Evolutionary conservation across 2,329 filamentous ascomycete genomes (phyloP).

Genomic region (Aphanocladium album): DNA sequence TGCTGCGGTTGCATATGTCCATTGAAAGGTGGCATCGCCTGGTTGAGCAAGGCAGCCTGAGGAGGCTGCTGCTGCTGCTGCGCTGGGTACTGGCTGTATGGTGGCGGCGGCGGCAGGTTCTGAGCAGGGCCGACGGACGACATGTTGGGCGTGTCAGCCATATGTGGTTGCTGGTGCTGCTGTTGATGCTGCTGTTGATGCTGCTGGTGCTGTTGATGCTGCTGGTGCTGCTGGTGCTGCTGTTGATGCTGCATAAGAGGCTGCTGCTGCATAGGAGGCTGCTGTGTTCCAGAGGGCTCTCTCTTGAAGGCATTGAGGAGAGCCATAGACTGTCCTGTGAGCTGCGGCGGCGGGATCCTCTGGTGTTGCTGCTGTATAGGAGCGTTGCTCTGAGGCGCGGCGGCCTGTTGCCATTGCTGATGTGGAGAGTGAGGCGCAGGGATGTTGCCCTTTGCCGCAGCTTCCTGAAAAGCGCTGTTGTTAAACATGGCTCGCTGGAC

Average conservation of each 20-base stretch:
- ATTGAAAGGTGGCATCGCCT: background rate
- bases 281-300: conserved; percentile 19
- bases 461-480: conserved; percentile 27
- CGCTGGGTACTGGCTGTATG: conserved; percentile 9
- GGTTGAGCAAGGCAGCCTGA: background rate
- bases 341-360: conserved; percentile 19
- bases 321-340: conserved; percentile 39
- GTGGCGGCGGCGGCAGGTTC: conserved; percentile 7
- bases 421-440: conserved; percentile 18
- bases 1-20: background rate
- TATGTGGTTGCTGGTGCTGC: background rate
- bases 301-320: conserved; percentile 42
- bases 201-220: background rate
- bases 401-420: conserved; percentile 19
- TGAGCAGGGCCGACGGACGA: background rate
- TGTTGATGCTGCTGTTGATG: background rate
- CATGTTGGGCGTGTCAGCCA: background rate
- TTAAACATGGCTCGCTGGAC: conserved; percentile 50
- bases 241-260: conserved; percentile 14
- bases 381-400: background rate
- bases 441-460: conserved; percentile 13
- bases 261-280: conserved; percentile 15
- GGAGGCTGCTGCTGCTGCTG: background rate
- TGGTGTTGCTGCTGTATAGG: background rate
- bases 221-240: conserved; percentile 14